Percentiles rank a stretch among this genome's conserved stretches.
Conservation (phyloP, 768 basidiomycete species). For the Paxillus rubicundulus region DNA sequence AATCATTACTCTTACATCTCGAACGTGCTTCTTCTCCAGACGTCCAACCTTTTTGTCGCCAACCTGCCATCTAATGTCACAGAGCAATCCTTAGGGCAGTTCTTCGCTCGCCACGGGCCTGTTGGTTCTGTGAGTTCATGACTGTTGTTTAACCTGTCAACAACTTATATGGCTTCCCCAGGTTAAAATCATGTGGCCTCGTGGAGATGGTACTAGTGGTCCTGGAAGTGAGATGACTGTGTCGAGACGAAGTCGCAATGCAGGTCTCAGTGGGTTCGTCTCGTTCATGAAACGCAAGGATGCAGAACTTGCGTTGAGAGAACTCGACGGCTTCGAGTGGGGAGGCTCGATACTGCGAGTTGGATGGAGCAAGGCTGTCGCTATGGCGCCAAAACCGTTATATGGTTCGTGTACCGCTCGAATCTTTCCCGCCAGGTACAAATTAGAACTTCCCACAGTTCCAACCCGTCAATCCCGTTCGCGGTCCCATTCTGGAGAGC, state of each 20-base stretch:
- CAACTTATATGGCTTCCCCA: conserved; percentile 26
- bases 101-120: conserved; percentile 91
- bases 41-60: conserved; percentile 94
- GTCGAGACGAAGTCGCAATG: conserved; percentile 63
- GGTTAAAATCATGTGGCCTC: conserved; percentile 99
- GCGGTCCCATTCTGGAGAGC: conserved; percentile 33
- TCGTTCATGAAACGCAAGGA: conserved; percentile 93
- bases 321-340: conserved; percentile 95
- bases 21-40: conserved; percentile 44
- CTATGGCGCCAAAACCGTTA: conserved; percentile 72
- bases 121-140: conserved; percentile 72
- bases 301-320: conserved; percentile 84
- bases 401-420: conserved; percentile 56
- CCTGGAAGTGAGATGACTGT: conserved; percentile 77
- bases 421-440: not conserved
- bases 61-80: conserved; percentile 87
- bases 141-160: not conserved
- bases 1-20: not conserved
- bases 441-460: conserved; percentile 11
- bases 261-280: conserved; percentile 92
- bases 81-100: conserved; percentile 80
- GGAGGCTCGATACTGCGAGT: conserved; percentile 84
- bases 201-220: conserved; percentile 64
- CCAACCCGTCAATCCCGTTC: conserved; percentile 31
- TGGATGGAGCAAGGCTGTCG: conserved; percentile 97